Conservation (phyloP, 2,329 filamentous ascomycete genomes). For the Aspergillus brasiliensis region DNA sequence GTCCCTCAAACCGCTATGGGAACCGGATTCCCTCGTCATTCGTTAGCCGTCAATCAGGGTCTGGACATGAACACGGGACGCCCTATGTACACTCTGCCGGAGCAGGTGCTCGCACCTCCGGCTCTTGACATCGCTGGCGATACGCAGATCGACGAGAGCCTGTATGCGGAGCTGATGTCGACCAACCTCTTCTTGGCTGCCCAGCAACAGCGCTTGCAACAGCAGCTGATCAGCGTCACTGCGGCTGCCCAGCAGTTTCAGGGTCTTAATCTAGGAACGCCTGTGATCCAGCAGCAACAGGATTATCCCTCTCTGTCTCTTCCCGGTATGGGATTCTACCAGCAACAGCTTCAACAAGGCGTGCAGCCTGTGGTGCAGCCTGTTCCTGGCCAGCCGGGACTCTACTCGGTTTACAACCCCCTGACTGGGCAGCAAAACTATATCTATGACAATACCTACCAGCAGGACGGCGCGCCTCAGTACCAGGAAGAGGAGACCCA, state of each 20-base stretch:
- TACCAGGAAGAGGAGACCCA: slow-evolving; percentile 43
- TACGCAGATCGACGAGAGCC: slow-evolving; percentile 77
- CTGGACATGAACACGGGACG: slow-evolving; percentile 48
- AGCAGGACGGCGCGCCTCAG: slow-evolving; percentile 45
- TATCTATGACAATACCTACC: slow-evolving; percentile 69
- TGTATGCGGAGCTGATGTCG: slow-evolving; percentile 86
- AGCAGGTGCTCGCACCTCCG: slow-evolving; percentile 73
- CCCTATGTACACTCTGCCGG: slow-evolving; percentile 70
- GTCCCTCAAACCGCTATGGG: slow-evolving; percentile 63
- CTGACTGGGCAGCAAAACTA: slow-evolving; percentile 82
- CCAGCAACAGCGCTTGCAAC: slow-evolving; percentile 92
- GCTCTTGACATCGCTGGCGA: slow-evolving; percentile 70
- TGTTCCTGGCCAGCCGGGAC: slow-evolving; percentile 69
- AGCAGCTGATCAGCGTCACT: slow-evolving; percentile 84
- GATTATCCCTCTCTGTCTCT: slow-evolving; percentile 55
- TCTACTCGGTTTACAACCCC: slow-evolving; percentile 83
- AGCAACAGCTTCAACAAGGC: slow-evolving; percentile 67
- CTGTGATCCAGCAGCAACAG: slow-evolving; percentile 47
- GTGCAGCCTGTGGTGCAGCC: slow-evolving; percentile 66
- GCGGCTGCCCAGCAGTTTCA: slow-evolving; percentile 81
- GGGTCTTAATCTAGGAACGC: slow-evolving; percentile 66
- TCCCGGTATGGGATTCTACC: slow-evolving; percentile 60
- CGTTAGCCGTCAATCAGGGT: slow-evolving; percentile 35
- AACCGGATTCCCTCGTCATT: slow-evolving; percentile 53
- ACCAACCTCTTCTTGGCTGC: slow-evolving; percentile 92